These are phyloP conservation scores for Corymbia citriodora DNA, from an alignment of 441 rosid species.

Conservation along the genomic window DNA sequence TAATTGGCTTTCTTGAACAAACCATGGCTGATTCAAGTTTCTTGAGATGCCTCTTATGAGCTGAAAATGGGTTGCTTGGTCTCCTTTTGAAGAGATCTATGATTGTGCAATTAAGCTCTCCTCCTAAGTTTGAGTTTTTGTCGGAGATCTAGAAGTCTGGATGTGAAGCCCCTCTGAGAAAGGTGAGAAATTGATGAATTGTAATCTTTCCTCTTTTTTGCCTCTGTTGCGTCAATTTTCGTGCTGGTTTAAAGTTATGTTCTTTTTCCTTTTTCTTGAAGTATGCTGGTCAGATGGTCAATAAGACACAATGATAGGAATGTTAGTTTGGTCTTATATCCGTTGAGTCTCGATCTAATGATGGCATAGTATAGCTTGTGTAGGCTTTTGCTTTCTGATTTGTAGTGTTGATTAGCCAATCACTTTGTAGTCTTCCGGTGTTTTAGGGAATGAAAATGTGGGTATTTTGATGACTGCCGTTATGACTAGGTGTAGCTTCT, in stretches of 20 bases:
- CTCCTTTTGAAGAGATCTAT: slow-evolving; percentile 38
- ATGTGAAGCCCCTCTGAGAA: slow-evolving; percentile 13
- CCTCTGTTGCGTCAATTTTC: not conserved
- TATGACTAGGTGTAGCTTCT: not conserved
- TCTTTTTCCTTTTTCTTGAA: not conserved
- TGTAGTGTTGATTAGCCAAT: not conserved
- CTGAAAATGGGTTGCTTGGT: slow-evolving; percentile 7
- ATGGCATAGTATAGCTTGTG: not conserved
- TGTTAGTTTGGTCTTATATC: not conserved
- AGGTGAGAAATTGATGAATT: slow-evolving; percentile 27
- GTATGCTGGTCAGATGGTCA: not conserved
- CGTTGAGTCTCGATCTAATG: not conserved
- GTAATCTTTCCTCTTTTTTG: not conserved
- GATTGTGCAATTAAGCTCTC: not conserved
- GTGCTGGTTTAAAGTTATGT: not conserved
- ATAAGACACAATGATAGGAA: not conserved
- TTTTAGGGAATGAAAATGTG: not conserved
- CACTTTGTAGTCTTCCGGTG: not conserved
- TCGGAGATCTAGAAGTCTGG: slow-evolving; percentile 41
- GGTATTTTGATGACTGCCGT: not conserved
- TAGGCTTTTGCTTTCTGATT: not conserved
- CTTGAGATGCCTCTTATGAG: slow-evolving; percentile 11
- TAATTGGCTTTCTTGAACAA: slow-evolving; percentile 15
- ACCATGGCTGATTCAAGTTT: slow-evolving; percentile 6
- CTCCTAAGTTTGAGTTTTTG: slow-evolving; percentile 11